Evolutionary conservation across 2,329 filamentous ascomycete genomes (phyloP).

Genomic region (Fusarium sulawesiense): DNA sequence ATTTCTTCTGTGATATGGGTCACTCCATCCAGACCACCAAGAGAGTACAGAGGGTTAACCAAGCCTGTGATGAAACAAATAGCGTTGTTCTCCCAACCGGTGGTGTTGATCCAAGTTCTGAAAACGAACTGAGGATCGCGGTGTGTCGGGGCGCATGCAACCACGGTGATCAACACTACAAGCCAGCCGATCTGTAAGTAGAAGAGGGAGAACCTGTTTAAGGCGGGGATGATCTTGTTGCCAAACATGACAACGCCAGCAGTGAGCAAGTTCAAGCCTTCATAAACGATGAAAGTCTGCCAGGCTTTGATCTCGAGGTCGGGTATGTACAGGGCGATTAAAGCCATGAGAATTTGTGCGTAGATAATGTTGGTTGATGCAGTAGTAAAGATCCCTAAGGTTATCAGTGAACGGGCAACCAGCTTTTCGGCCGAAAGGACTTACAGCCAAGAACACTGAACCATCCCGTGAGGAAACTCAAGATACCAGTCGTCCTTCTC

Average conservation of each 20-base stretch:
- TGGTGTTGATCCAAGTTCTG: constrained; percentile 23
- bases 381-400: constrained; percentile 22
- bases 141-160: constrained; percentile 1
- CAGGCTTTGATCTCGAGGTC: constrained; percentile 4
- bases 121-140: background rate
- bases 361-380: constrained; percentile 13
- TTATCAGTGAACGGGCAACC: too few relatives aligned
- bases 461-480: constrained; percentile 12
- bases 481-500: background rate
- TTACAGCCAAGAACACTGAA: constrained; percentile 15
- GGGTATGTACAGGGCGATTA: background rate
- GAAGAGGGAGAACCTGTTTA: constrained; percentile 8
- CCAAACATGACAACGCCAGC: constrained; percentile 14
- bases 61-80: constrained; percentile 15
- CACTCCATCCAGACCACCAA: constrained; percentile 8
- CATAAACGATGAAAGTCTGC: constrained; percentile 11
- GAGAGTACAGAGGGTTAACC: background rate
- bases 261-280: background rate
- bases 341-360: constrained; percentile 2
- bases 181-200: constrained; percentile 8
- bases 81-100: background rate
- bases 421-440: too few relatives aligned
- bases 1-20: constrained; percentile 17
- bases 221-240: background rate
- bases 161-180: background rate